Conservation (phyloP, 208 protist species). For the Entamoeba invadens region DNA sequence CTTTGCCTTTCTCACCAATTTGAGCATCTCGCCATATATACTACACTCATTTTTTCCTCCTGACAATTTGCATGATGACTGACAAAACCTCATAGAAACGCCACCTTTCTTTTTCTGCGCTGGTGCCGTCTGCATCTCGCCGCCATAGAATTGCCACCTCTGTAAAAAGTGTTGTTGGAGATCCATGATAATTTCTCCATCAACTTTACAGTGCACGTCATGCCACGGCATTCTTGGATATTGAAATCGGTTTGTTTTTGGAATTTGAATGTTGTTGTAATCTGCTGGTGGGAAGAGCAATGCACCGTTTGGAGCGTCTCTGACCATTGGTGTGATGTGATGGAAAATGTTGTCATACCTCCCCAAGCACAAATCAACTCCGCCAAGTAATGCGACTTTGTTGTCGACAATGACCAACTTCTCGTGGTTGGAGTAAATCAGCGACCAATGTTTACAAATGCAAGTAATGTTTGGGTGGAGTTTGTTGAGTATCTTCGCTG, state of each 20-base stretch:
- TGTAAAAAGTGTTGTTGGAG: background rate
- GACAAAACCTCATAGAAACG: background rate
- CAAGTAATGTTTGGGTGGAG: background rate
- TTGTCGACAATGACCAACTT: constrained; percentile 38
- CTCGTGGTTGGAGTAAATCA: constrained; percentile 11
- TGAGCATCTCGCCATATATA: background rate
- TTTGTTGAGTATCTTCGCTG: background rate
- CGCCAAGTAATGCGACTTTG: constrained; percentile 40
- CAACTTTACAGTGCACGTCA: constrained; percentile 29
- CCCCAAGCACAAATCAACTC: constrained; percentile 39
- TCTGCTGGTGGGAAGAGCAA: background rate
- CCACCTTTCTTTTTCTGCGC: background rate
- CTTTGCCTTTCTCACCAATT: background rate
- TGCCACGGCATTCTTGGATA: constrained; percentile 40
- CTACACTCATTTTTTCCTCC: background rate
- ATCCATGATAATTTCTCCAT: background rate
- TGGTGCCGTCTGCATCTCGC: background rate
- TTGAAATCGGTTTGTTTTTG: background rate
- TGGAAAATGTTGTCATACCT: constrained; percentile 33
- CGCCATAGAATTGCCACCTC: background rate
- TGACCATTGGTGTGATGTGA: constrained; percentile 12
- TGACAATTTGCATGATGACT: background rate
- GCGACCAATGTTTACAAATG: background rate
- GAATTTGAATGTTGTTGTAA: background rate
- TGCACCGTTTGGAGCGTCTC: background rate